Evolutionary conservation across 306 rosid genomes (phyloP), one percentile per base, ranked within the genome.

Genomic region (Medicago lupulina): DNA sequence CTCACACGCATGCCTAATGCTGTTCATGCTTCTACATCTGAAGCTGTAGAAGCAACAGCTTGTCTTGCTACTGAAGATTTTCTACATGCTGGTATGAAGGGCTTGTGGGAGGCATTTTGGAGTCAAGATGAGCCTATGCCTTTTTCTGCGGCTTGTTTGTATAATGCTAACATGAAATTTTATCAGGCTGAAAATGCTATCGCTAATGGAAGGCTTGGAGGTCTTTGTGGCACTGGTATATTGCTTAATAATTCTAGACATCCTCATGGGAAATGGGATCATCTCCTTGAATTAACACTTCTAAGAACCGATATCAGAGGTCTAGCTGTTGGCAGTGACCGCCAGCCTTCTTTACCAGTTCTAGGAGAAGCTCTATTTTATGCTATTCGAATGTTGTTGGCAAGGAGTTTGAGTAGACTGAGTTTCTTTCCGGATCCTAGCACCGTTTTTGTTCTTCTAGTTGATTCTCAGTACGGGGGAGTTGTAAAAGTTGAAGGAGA

Each of bases 101-200:
- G 97, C 51, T 87, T 95, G 83, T 95, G 99, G 97, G 97, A 92
- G 84, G 92, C 96, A 40, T 95, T 95, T 84, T 95, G 99, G 99
- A 86, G 89, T 82, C 96, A 83, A 71, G 97, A 92, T 71, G 92
- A 87, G 77, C 92, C 93, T 71, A 82, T 95, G 90, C 99, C 99
- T 79, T 95, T 95, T 80, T 86, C 93, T 62, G 99, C 88, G 63
- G 88, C 91, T 73, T 90, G 96, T 85, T 77, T 92, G 54, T 86
- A 86, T 84, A 83, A 86, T 77, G 62, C 87, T 77, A 90, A 92
- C 80, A 71, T 90, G 80, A 95, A 92, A 77, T 95, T 95, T 82
- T 95, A 89, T 79, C 96, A 86, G 85, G 97, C 96, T 70, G 97
- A 92, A 85, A 87, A 86, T 70, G 97, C 92, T 67, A 84, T 95